phyloP scores from a whole-genome alignment of 176 grass and related monocot genomes.

The Juncus inflexus region DNA sequence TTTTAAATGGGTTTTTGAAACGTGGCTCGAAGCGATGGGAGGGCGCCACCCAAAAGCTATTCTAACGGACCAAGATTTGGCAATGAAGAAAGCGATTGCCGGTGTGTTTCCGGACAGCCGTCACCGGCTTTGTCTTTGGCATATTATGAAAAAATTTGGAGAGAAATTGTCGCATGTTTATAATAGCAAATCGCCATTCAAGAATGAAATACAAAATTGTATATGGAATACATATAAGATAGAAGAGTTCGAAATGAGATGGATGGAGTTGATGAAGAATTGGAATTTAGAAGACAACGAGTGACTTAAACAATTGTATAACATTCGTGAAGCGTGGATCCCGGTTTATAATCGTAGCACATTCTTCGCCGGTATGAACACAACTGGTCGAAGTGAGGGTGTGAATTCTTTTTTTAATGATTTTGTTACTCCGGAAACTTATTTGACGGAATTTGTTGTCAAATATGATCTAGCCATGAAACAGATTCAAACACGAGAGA shows the following conservation, averaged over 20 bases:
- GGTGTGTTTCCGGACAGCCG: not conserved
- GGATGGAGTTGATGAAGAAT: not conserved
- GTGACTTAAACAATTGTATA: not conserved
- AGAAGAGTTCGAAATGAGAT: constrained; percentile 9
- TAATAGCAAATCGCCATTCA: not conserved
- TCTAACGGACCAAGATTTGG: constrained; percentile 9
- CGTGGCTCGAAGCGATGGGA: constrained; percentile 2
- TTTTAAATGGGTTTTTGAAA: constrained; percentile 8
- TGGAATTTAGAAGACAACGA: not conserved
- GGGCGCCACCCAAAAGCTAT: not conserved
- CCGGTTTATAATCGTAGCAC: constrained; percentile 1
- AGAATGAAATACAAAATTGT: not conserved
- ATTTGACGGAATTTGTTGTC: too few relatives aligned
- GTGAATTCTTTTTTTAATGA: not conserved
- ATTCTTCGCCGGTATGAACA: too few relatives aligned
- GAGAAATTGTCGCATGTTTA: too few relatives aligned
- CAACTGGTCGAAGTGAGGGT: not conserved
- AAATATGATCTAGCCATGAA: not conserved
- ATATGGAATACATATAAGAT: not conserved
- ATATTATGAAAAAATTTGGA: constrained; percentile 1
- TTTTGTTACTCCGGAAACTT: not conserved
- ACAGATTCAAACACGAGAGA: too few relatives aligned
- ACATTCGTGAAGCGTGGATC: not conserved
- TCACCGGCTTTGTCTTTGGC: constrained; percentile 7
- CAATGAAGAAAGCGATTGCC: constrained; percentile 1